Evolutionary conservation across 2,329 filamentous ascomycete genomes (phyloP), one percentile per base, ranked within the genome.

Genomic region (Pyricularia pennisetigena): DNA sequence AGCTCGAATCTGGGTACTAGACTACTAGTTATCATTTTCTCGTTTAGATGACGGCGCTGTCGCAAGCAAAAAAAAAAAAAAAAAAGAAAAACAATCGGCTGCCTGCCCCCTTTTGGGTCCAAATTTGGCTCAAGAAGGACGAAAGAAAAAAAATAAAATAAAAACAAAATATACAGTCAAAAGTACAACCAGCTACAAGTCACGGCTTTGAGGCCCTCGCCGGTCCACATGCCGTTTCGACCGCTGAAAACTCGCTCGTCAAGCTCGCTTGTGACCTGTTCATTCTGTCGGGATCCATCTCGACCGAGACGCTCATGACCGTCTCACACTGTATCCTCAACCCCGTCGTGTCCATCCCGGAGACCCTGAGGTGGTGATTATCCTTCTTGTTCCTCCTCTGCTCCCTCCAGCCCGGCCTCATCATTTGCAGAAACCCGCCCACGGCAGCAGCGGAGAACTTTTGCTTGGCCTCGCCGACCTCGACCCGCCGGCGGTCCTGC

Each of bases 291-390:
- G 67, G 65, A 3, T 77, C 76, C 7, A 73, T 72, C 70, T 82
- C 80, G 0, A 82, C 77, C 4, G 79, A 77, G 0, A 82, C 78
- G 3, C 74, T 78, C 7, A 79, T 82, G 0, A 81, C 77, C 1
- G 79, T 79, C 69, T 82, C 79, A 74, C 81, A 79, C 71, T 82
- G 80, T 20, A 81, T 81, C 8, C 78, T 77, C 29, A 78, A 74
- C 10, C 73, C 73, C 70, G 72, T 69, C 5, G 72, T 71, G 4
- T 71, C 70, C 41, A 49, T 49, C 16, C 41, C 41, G 16, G 41
- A 49, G 41, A 49, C 41, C 41, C 41, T 49, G 2, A 26, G 9
- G 20, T 65, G 16, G n/a, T 65, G 63, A 10, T 65, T 30, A 24
- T 35, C n/a, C 9, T 41, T 23, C 9, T 6, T 24, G 9, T 35